Evolutionary conservation across 2,329 filamentous ascomycete genomes (phyloP).

Genomic region (Epichloe gansuensis): DNA sequence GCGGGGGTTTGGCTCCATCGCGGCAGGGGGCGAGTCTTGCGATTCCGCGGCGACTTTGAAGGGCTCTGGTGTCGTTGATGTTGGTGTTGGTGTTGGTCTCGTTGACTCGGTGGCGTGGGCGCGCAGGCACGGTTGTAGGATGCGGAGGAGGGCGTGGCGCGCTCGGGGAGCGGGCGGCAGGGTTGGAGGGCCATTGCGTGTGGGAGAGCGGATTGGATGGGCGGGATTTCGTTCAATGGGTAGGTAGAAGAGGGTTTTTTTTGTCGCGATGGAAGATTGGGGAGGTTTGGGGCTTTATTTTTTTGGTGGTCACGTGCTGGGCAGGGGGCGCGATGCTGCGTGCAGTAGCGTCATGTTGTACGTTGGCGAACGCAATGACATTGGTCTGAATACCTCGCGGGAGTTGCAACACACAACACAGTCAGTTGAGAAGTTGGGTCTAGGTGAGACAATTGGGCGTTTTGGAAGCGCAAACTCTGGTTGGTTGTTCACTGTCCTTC

Average conservation of each 20-base stretch:
- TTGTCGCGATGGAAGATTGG: not conserved
- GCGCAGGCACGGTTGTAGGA: conserved; percentile 15
- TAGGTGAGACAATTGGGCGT: too few relatives aligned
- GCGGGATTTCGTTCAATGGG: not conserved
- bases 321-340: not conserved
- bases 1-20: conserved; percentile 62
- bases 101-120: conserved; percentile 17
- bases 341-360: too few relatives aligned
- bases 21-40: conserved; percentile 24
- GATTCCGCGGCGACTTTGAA: conserved; percentile 12
- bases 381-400: too few relatives aligned
- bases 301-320: conserved; percentile 1
- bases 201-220: not conserved
- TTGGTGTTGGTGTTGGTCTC: not conserved
- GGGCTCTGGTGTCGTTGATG: conserved; percentile 13
- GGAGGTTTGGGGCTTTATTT: not conserved
- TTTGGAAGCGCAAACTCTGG: too few relatives aligned
- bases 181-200: conserved; percentile 21
- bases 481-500: too few relatives aligned
- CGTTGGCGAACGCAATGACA: too few relatives aligned
- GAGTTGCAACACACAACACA: too few relatives aligned
- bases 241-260: not conserved
- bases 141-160: conserved; percentile 13
- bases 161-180: conserved; percentile 19
- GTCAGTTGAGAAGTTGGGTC: too few relatives aligned